Base-by-base conservation (phyloP, 2,329 filamentous ascomycete genomes). In the Phyllosticta citriasiana region DNA sequence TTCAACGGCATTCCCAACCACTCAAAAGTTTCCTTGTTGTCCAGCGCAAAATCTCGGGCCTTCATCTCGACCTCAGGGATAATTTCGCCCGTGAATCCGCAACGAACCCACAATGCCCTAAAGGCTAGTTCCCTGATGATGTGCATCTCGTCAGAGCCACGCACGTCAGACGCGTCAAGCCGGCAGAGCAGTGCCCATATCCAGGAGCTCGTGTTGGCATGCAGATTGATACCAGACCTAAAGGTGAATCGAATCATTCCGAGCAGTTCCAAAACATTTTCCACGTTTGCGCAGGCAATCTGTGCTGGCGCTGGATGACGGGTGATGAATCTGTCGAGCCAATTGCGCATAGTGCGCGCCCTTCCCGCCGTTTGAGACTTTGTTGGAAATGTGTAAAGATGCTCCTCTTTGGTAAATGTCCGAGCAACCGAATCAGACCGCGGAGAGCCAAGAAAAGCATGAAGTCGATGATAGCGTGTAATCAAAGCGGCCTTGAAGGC, bases 181-280 rank as follows among this genome's bases (percentile, higher is more conserved):
- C 85, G 82, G 2, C 88, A 90, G 53, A 97, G 78, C 62, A 96
- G 74, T 0, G 88, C 86, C 92, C 91, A 97, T 3, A 89, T 78
- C 93, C 93, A 97, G 16, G 85, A 81, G 63, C 90, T 91, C 4
- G 89, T 85, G 55, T 86, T 82, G 67, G 83, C 81, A 26, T 84
- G 79, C 30, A 91, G 77, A 30, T 81, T 47, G 3, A n/a, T 47
- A 4, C 40, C 16, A n/a, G 40, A 16, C 40, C 14, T 47, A 7
- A 47, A n/a, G 16, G n/a, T 47, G 4, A 47, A 47, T n/a, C 40
- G 40, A n/a, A 47, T 47, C 40, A 47, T 47, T 14, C 40, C 7
- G 16, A 47, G 40, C n/a, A 47, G 40, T 6, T 47, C 40, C 14
- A 47, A n/a, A n/a, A 47, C 14, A n/a, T 47, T 47, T n/a, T 47